These are phyloP conservation scores for Russula ochroleuca DNA, from an alignment of 768 basidiomycete genomes.

Conservation along the genomic window DNA sequence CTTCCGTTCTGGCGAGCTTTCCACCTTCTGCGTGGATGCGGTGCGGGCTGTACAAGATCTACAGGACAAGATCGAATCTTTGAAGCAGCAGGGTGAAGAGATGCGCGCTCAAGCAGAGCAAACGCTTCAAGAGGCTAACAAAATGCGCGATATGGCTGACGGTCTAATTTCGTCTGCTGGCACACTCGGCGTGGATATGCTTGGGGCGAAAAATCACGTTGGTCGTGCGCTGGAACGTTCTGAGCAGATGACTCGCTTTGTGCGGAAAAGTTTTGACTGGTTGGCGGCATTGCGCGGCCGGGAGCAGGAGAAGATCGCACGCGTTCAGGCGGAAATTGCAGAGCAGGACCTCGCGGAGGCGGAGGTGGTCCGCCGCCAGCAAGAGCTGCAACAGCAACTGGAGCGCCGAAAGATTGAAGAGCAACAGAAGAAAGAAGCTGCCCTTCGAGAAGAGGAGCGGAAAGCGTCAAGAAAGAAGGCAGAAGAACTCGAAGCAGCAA, in stretches of 20 bases:
- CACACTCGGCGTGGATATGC: background rate
- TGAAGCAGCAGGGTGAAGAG: conserved; percentile 14
- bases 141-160: conserved; percentile 15
- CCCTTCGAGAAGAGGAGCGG: conserved; percentile 12
- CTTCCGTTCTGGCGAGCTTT: conserved; percentile 17
- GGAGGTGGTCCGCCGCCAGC: conserved; percentile 3
- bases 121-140: conserved; percentile 14
- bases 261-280: conserved; percentile 9
- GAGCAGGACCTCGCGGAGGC: conserved; percentile 16
- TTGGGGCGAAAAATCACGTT: conserved; percentile 1
- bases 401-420: conserved; percentile 17
- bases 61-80: background rate
- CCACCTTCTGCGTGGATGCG: conserved; percentile 7
- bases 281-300: conserved; percentile 1
- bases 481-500: conserved; percentile 11
- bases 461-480: conserved; percentile 6
- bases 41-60: background rate
- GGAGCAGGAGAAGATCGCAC: conserved; percentile 5
- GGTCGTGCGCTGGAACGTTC: conserved; percentile 2
- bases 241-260: conserved; percentile 12
- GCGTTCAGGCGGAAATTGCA: conserved; percentile 7
- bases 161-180: conserved; percentile 9
- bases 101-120: conserved; percentile 14
- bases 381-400: conserved; percentile 13
- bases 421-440: conserved; percentile 15